Evolutionary conservation across 495 filamentous ascomycete genomes (phyloP).

Genomic region (Durotheca rogersii): DNA sequence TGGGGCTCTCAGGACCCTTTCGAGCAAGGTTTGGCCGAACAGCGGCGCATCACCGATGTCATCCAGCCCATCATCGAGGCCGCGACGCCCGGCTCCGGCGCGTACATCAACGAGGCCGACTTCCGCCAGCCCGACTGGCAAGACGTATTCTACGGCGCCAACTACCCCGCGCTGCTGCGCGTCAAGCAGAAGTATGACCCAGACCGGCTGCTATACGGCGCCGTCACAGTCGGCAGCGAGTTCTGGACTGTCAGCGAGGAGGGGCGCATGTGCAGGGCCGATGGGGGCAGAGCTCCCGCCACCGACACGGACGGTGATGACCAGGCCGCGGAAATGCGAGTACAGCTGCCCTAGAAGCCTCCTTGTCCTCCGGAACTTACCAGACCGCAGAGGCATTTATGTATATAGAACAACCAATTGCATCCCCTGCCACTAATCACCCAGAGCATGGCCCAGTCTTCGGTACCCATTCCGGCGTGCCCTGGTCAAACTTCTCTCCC

Average conservation of each 20-base stretch:
- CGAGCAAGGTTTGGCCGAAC: conserved; percentile 42
- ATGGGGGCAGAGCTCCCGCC: no score
- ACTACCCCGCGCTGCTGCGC: conserved; percentile 33
- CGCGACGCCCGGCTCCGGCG: conserved; percentile 34
- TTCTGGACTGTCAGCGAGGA: conserved; percentile 9
- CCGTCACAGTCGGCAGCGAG: conserved; percentile 18
- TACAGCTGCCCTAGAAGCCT: no score
- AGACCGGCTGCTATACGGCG: conserved; percentile 10
- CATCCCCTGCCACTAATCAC: no score
- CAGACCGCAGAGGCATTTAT: no score
- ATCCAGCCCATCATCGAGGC: conserved; percentile 47
- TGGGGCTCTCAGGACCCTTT: conserved; percentile 25
- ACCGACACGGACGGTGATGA: no score
- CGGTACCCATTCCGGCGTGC: no score
- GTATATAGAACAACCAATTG: no score
- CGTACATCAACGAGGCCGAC: conserved; percentile 53
- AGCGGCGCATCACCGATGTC: conserved; percentile 50
- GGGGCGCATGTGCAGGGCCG: conserved; percentile 23
- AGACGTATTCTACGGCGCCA: conserved; percentile 40
- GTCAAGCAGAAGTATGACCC: conserved; percentile 40
- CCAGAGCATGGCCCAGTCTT: no score
- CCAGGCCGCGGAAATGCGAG: no score
- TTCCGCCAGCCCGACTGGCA: conserved; percentile 42
- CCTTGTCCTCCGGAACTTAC: no score
- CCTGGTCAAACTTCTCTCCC: no score